These are phyloP conservation scores for Saccharomyces pastorianus DNA, from an alignment of 1,139 yeast species.

Conservation along the genomic window DNA sequence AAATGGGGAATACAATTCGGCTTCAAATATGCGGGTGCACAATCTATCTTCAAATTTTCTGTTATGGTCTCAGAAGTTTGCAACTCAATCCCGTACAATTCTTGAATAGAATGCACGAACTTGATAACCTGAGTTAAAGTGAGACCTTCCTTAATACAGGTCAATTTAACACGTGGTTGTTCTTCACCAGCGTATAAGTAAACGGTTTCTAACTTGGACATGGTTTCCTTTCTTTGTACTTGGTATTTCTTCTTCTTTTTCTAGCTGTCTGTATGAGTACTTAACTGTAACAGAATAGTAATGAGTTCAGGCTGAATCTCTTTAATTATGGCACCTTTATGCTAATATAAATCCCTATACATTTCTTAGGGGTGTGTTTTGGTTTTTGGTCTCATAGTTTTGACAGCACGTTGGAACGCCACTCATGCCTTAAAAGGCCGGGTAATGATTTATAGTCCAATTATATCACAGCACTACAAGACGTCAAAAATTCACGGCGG, in stretches of 20 bases:
- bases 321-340: background rate
- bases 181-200: slow-evolving; percentile 24
- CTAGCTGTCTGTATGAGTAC: background rate
- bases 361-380: background rate
- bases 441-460: background rate
- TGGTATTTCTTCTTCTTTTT: background rate
- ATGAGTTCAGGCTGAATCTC: background rate
- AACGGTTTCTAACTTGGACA: slow-evolving; percentile 11
- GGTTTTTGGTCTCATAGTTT: background rate
- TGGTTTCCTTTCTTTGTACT: background rate
- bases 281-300: background rate
- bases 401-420: background rate
- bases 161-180: slow-evolving; percentile 20
- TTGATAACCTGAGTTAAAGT: slow-evolving; percentile 11
- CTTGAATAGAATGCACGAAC: slow-evolving; percentile 21
- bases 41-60: slow-evolving; percentile 23
- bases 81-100: slow-evolving; percentile 20
- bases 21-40: slow-evolving; percentile 8
- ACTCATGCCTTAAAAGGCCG: background rate
- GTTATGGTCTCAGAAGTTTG: slow-evolving; percentile 24
- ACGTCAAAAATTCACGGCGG: background rate
- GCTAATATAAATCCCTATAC: background rate
- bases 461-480: background rate
- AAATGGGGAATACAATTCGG: slow-evolving; percentile 11
- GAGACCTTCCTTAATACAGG: slow-evolving; percentile 14